Evolutionary conservation across 2,329 filamentous ascomycete genomes (phyloP).

Genomic region (Incumbomyces lentus): DNA sequence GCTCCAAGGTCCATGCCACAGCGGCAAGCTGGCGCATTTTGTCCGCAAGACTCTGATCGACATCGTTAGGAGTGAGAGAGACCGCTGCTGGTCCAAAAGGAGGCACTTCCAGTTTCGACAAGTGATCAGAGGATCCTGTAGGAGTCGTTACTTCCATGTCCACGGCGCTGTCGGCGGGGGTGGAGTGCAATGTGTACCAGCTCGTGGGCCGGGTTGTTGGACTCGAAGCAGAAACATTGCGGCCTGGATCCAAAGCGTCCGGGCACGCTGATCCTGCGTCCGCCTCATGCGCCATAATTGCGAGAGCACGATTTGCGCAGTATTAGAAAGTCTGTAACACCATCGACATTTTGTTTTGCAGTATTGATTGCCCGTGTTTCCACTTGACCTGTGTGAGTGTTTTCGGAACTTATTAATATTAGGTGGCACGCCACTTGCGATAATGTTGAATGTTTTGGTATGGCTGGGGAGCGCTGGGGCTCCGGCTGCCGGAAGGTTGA

Average conservation of each 20-base stretch:
- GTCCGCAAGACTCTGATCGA: conserved; percentile 5
- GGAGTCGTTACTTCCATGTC: conserved; percentile 19
- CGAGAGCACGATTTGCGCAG: too few relatives aligned
- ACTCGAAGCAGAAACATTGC: not conserved
- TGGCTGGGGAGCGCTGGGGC: too few relatives aligned
- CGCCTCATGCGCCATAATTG: not conserved
- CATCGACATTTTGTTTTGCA: too few relatives aligned
- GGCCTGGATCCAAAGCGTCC: not conserved
- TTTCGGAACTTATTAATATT: too few relatives aligned
- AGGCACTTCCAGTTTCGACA: not conserved
- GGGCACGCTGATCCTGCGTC: not conserved
- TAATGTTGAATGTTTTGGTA: too few relatives aligned
- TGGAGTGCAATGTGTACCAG: conserved; percentile 15
- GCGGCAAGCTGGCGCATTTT: conserved; percentile 6
- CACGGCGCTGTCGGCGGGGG: conserved; percentile 23
- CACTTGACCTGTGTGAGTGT: too few relatives aligned
- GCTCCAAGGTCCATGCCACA: conserved; percentile 6
- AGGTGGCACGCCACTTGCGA: too few relatives aligned
- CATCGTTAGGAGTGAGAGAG: not conserved
- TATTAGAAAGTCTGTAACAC: too few relatives aligned
- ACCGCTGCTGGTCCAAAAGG: not conserved
- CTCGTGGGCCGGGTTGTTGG: conserved; percentile 12
- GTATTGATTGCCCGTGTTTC: too few relatives aligned
- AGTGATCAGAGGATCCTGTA: not conserved
- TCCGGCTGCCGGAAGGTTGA: too few relatives aligned